Percentiles rank a stretch among this genome's conserved stretches.
Evolutionary conservation across 352 stramenopile species (phyloP).

Genomic region (Saprolegnia parasitica): DNA sequence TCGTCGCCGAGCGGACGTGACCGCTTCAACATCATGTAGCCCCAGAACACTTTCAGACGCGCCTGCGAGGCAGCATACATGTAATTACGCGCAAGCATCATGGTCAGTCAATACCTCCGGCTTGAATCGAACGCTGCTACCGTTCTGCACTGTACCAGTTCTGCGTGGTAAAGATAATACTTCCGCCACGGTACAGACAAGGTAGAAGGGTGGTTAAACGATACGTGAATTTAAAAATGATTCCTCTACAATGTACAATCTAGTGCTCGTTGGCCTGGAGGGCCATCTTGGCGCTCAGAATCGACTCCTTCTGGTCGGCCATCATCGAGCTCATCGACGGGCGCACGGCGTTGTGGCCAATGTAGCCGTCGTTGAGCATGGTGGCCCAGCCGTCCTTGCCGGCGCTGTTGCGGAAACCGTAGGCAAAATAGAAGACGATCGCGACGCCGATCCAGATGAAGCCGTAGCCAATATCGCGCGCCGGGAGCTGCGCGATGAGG

Average conservation of each 20-base stretch:
- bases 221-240: neutral
- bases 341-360: conserved; percentile 41
- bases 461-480: conserved; percentile 56
- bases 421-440: conserved; percentile 58
- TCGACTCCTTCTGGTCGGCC: neutral
- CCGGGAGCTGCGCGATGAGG: conserved; percentile 76
- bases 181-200: no score
- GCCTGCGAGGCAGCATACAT: no score
- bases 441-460: conserved; percentile 63
- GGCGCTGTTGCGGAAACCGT: conserved; percentile 64
- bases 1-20: no score
- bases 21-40: no score
- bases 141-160: no score
- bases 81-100: no score
- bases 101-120: no score
- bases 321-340: conserved; percentile 44
- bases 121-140: no score
- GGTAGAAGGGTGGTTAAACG: no score
- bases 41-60: no score
- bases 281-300: neutral
- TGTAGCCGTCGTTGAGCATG: conserved; percentile 39
- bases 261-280: neutral
- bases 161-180: no score
- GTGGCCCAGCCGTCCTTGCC: conserved; percentile 56
- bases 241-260: neutral